These are phyloP conservation scores for Mucor ambiguus DNA, from an alignment of 371 early-diverging fungal genomes.

Conservation along the genomic window DNA sequence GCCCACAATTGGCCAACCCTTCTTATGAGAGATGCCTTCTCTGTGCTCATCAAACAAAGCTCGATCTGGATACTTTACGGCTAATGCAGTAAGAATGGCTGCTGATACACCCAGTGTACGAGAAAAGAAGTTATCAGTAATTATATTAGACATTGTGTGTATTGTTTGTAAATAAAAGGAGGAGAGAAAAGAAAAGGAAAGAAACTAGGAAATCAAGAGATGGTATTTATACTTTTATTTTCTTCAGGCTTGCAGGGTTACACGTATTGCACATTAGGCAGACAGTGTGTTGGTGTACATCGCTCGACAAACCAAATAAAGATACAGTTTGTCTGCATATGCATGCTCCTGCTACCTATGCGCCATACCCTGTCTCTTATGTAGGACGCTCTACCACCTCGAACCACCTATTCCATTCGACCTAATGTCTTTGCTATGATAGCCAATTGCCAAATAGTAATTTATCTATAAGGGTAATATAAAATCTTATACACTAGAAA, in stretches of 20 bases:
- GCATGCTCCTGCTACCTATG: neutral
- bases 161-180: neutral
- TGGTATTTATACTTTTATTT: neutral
- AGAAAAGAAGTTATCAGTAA: slow-evolving; percentile 4
- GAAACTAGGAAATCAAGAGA: neutral
- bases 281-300: neutral
- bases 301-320: too few relatives aligned
- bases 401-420: neutral
- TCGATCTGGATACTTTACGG: slow-evolving; percentile 33
- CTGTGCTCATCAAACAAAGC: slow-evolving; percentile 29
- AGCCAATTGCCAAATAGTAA: neutral
- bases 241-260: neutral
- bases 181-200: slow-evolving; percentile 10
- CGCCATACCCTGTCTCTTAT: neutral
- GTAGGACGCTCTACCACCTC: neutral
- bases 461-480: neutral
- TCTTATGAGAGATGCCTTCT: slow-evolving; percentile 8
- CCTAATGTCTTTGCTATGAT: neutral
- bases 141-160: neutral
- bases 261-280: neutral
- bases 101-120: slow-evolving; percentile 20
- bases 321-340: too few relatives aligned
- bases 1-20: slow-evolving; percentile 34
- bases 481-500: neutral
- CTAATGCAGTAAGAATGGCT: slow-evolving; percentile 18